Percentiles rank a stretch among this genome's conserved stretches.
Conservation (phyloP, 2,329 filamentous ascomycete species). For the Rhynchosporium graminicola region DNA sequence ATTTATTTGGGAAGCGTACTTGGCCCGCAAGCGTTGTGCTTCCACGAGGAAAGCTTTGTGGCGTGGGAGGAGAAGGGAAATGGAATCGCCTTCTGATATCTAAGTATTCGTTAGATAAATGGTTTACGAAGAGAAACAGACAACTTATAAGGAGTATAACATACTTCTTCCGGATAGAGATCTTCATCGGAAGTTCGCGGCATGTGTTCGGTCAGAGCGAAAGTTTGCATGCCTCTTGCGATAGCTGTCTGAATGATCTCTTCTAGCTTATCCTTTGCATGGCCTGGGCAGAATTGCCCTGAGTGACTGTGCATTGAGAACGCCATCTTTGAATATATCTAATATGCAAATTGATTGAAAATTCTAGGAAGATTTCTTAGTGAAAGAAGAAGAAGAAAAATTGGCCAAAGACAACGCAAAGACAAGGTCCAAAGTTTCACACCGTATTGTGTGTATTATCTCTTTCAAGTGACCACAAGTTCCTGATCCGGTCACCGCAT, state of each 20-base stretch:
- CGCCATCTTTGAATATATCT: constrained; percentile 64
- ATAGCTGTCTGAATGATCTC: constrained; percentile 81
- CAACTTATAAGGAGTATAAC: neutral
- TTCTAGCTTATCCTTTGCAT: constrained; percentile 84
- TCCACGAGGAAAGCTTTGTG: constrained; percentile 76
- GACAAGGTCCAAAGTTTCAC: neutral
- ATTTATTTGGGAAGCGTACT: constrained; percentile 70
- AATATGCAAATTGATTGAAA: neutral
- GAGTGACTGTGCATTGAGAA: constrained; percentile 99
- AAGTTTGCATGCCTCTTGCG: constrained; percentile 73
- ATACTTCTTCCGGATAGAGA: constrained; percentile 88
- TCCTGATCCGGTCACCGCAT: constrained; percentile 9
- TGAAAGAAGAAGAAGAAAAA: neutral
- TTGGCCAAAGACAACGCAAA: neutral
- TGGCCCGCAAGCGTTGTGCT: constrained; percentile 68
- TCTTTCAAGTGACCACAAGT: neutral
- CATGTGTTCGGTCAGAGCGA: constrained; percentile 95
- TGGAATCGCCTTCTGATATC: constrained; percentile 46
- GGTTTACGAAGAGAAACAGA: neutral
- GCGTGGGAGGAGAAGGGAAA: constrained; percentile 50
- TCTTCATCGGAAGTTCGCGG: constrained; percentile 72
- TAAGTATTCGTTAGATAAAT: constrained; percentile 37
- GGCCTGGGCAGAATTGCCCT: constrained; percentile 90
- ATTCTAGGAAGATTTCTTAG: neutral
- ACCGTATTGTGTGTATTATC: neutral